Percentiles rank a stretch among this genome's conserved stretches.
Conservation (phyloP, 2,329 filamentous ascomycete species). For the Coleophoma eucalyptorum region DNA sequence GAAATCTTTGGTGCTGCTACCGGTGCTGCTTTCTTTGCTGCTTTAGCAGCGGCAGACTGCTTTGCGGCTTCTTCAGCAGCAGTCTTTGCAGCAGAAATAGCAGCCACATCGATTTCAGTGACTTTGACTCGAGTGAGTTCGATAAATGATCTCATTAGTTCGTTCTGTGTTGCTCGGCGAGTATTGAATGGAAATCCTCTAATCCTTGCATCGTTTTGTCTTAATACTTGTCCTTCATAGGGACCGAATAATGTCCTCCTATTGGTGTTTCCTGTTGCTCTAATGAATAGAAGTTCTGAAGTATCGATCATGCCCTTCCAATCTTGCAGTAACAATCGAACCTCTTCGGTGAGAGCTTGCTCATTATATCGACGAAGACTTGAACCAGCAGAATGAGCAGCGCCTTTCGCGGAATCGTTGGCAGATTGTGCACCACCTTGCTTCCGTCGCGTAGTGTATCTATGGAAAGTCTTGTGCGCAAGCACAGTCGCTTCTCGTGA, state of each 20-base stretch:
- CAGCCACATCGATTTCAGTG: conserved; percentile 67
- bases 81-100: conserved; percentile 44
- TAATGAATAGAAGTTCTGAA: conserved; percentile 80
- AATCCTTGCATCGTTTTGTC: conserved; percentile 72
- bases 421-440: conserved; percentile 94
- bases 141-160: conserved; percentile 91
- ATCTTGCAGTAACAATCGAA: conserved; percentile 72
- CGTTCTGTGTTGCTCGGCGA: conserved; percentile 83
- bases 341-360: conserved; percentile 82
- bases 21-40: conserved; percentile 38
- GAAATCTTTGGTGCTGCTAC: conserved; percentile 56
- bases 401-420: conserved; percentile 90
- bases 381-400: conserved; percentile 90
- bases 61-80: conserved; percentile 43
- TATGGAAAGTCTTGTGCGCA: conserved; percentile 95
- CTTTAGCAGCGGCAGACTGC: conserved; percentile 34
- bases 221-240: conserved; percentile 83
- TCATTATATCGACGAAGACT: conserved; percentile 92
- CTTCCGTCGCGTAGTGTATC: conserved; percentile 93
- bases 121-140: conserved; percentile 91
- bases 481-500: conserved; percentile 84
- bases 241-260: conserved; percentile 83
- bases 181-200: conserved; percentile 93
- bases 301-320: conserved; percentile 87
- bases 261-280: conserved; percentile 85